Percentiles rank a stretch among this genome's conserved stretches.
phyloP scores from a whole-genome alignment of 139 green algal species.

The Chlorella sp. region DNA sequence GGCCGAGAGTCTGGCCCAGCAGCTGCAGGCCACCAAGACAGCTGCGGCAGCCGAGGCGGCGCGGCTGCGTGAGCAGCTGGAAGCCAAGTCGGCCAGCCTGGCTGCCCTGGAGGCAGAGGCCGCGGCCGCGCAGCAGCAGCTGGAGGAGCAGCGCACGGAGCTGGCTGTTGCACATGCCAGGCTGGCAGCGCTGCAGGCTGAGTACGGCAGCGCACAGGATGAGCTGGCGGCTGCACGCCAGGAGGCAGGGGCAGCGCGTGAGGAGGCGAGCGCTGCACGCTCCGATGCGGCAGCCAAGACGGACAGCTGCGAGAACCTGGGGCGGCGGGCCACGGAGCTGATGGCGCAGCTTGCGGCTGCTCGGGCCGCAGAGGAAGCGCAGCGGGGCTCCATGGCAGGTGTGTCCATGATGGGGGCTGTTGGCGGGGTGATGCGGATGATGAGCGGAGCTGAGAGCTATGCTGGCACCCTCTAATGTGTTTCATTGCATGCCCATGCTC shows the following conservation, averaged over 20 bases:
- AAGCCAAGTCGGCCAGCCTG: background rate
- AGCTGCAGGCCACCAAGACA: background rate
- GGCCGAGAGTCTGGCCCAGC: background rate
- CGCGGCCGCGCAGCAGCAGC: background rate
- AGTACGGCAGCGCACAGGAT: background rate
- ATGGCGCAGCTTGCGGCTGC: background rate
- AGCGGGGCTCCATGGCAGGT: constrained; percentile 10
- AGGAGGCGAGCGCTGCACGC: background rate
- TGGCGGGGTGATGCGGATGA: background rate
- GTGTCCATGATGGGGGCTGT: background rate
- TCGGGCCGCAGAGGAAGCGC: background rate
- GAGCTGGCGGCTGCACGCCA: background rate
- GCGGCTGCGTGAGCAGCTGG: background rate
- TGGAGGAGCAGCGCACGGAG: background rate
- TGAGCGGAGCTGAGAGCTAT: too few species aligned
- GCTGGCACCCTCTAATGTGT: too few species aligned
- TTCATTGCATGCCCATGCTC: too few species aligned
- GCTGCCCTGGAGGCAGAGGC: background rate
- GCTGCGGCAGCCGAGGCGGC: background rate
- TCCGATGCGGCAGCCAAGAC: background rate
- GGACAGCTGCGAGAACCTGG: background rate
- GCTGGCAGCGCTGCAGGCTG: background rate
- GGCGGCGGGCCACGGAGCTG: background rate
- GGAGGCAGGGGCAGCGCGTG: background rate
- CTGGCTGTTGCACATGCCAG: background rate